Base-by-base conservation (phyloP, 1,284 basidiomycete species). In the Kwoniella shivajii region DNA sequence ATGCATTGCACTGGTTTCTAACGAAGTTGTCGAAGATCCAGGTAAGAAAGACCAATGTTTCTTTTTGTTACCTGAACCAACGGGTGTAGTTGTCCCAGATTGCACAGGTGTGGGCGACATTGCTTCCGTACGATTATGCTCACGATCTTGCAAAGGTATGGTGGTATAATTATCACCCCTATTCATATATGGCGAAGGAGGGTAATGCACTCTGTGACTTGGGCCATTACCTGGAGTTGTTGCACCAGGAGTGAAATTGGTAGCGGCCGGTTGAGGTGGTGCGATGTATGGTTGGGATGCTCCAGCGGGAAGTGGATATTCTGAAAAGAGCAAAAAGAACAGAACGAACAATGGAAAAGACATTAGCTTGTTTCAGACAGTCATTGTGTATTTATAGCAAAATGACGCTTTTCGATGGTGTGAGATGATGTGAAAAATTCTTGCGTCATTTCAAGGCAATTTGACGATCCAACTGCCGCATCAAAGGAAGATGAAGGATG, bases 131-230 rank as follows among this genome's bases (percentile, higher is more conserved):
- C 29, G 27, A 7, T 45, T 16, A 7, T 22, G 13, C 4, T 33
- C 31, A 24, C 45, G 26, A 51, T 74, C 72, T 52, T 72, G 66
- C 16, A 74, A 58, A 6, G 72, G 72, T 34, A 74, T 56, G 16
- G 67, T 68, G 34, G 65, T 66, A 64, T 70, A 74, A 0, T 50
- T 51, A 22, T 61, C 59, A 11, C 46, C 41, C 26, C 46, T 52
- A 5, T 54, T 58, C 38, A 64, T 61, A 34, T 68, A 59, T 18
- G 68, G 64, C 13, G 66, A 61, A 14, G 72, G 72, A 11, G 72
- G 72, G 54, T 74, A 74, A 56, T 73, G 72, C 9, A 74, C 72
- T 14, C 58, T 64, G 18, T 37, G 45, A 5, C 38, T 52, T 24
- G 55, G 38, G 3, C 58, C 63, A n/a, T 37, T 48, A 5, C 38